A percentile compares a stretch with the other conserved stretches of the same genome.
phyloP scores from a whole-genome alignment of 108 stramenopile genomes.

The Seminavis robusta region DNA sequence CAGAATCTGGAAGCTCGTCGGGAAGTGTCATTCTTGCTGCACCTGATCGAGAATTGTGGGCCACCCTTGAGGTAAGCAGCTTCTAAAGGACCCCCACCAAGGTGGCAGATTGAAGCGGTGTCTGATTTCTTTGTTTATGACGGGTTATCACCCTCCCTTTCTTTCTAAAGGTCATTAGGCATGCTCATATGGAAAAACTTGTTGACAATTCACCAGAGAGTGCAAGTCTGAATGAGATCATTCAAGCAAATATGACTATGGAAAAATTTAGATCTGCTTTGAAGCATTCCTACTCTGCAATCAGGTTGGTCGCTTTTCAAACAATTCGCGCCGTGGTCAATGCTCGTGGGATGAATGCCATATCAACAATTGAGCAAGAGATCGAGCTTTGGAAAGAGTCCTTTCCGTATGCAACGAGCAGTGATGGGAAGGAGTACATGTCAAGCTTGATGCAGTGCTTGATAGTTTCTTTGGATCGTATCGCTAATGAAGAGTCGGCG shows the following conservation, averaged over 20 bases:
- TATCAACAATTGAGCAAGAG: conserved; percentile 20
- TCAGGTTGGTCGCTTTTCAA: conserved; percentile 42
- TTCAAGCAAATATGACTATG: conserved; percentile 18
- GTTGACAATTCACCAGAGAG: background rate
- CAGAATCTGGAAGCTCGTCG: too few relatives aligned
- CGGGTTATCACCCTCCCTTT: too few relatives aligned
- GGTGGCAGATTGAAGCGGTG: too few relatives aligned
- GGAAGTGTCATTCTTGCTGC: too few relatives aligned
- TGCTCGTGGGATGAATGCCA: background rate
- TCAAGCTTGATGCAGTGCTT: conserved; percentile 32
- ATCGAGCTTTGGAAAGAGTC: conserved; percentile 36
- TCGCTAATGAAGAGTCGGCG: conserved; percentile 2
- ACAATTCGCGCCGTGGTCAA: conserved; percentile 20
- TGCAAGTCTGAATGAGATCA: background rate
- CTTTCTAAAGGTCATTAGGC: background rate
- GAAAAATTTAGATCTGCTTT: conserved; percentile 19
- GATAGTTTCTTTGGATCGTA: conserved; percentile 33
- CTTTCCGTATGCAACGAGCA: conserved; percentile 39
- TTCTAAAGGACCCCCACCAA: too few relatives aligned
- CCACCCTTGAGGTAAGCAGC: conserved; percentile 47
- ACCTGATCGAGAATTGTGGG: conserved; percentile 53
- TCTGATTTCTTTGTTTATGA: too few relatives aligned
- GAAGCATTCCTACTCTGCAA: conserved; percentile 16
- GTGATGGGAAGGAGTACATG: conserved; percentile 39
- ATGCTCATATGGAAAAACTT: conserved; percentile 2